Percentiles rank a stretch among this genome's conserved stretches.
These are phyloP conservation scores for Setaria italica DNA, from an alignment of 202 grass and related monocot species.

Conservation along the genomic window DNA sequence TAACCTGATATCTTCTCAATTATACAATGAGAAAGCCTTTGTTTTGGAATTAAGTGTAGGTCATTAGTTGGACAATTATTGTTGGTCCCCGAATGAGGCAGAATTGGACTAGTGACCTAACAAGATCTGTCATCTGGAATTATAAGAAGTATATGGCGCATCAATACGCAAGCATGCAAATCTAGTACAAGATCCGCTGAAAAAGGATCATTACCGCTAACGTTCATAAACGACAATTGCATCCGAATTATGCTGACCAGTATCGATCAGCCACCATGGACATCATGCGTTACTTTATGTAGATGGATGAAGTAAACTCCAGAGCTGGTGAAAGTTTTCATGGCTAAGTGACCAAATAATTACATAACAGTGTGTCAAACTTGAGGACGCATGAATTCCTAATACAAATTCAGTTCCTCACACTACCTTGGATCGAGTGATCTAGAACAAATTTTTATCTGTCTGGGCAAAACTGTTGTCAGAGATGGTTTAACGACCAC, in stretches of 20 bases:
- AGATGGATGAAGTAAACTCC: background rate
- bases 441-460: too few relatives aligned
- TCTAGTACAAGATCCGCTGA: constrained; percentile 50
- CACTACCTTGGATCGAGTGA: too few relatives aligned
- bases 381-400: background rate
- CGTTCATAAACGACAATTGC: background rate
- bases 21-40: background rate
- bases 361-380: background rate
- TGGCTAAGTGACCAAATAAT: background rate
- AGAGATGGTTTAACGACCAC: background rate
- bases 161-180: constrained; percentile 48
- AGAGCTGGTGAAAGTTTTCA: background rate
- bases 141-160: constrained; percentile 35
- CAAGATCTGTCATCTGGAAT: constrained; percentile 41
- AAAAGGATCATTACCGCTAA: background rate
- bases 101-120: constrained; percentile 54
- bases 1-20: constrained; percentile 1
- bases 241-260: constrained; percentile 22
- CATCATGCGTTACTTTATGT: background rate
- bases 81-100: constrained; percentile 46
- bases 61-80: constrained; percentile 47
- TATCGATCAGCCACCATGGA: background rate
- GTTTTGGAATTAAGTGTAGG: constrained; percentile 33
- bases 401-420: background rate
- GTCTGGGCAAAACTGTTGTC: background rate